Percentiles rank a stretch among this genome's conserved stretches.
phyloP scores from a whole-genome alignment of 352 stramenopile genomes.

The Blastocystis sp. region DNA sequence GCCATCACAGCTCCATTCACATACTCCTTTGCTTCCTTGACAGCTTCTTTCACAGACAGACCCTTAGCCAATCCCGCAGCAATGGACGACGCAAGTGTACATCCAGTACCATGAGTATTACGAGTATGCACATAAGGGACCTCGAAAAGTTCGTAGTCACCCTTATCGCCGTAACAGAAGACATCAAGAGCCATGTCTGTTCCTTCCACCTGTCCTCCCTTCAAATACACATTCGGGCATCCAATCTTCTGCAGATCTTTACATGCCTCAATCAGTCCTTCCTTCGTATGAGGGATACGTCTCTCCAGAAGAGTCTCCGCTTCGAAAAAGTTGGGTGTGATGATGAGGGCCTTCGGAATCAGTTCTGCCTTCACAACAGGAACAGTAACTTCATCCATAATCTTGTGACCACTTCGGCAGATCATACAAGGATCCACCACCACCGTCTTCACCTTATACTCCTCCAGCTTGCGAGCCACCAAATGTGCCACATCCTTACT shows the following conservation, averaged over 20 bases:
- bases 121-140: conserved; percentile 72
- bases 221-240: conserved; percentile 59
- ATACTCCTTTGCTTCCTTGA: conserved; percentile 70
- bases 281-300: conserved; percentile 15
- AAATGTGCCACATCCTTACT: conserved; percentile 78
- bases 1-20: conserved; percentile 60
- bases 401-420: conserved; percentile 79
- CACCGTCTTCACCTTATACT: conserved; percentile 73
- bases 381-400: conserved; percentile 80
- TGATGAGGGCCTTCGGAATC: conserved; percentile 81
- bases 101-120: conserved; percentile 86
- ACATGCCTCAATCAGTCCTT: conserved; percentile 32
- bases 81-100: conserved; percentile 86
- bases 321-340: conserved; percentile 90
- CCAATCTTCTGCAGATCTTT: conserved; percentile 48
- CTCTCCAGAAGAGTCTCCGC: conserved; percentile 75
- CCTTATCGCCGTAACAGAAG: conserved; percentile 20
- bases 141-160: conserved; percentile 70
- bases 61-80: conserved; percentile 80
- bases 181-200: conserved; percentile 51
- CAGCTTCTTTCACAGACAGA: conserved; percentile 64
- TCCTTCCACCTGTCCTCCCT: conserved; percentile 49
- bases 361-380: conserved; percentile 77
- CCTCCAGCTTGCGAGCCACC: conserved; percentile 75
- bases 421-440: conserved; percentile 91